phyloP scores from a whole-genome alignment of 345 rosid genomes.

The Tarenaya hassleriana region DNA sequence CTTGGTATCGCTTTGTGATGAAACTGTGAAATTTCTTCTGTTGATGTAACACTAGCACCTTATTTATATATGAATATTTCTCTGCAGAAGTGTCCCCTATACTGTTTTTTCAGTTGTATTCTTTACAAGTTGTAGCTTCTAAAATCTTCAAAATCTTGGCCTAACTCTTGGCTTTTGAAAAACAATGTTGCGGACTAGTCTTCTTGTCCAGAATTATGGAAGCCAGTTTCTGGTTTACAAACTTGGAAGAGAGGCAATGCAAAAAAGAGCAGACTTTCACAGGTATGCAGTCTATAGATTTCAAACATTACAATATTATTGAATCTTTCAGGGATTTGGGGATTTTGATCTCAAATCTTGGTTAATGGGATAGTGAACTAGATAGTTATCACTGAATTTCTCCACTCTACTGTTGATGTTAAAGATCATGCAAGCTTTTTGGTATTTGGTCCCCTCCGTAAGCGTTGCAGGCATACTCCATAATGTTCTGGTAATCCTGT shows the following conservation, averaged over 20 bases:
- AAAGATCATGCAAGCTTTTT: slow-evolving; percentile 38
- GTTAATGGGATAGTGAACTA: slow-evolving; percentile 22
- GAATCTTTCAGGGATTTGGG: slow-evolving; percentile 1
- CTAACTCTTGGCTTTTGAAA: background rate
- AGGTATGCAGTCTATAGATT: too few relatives aligned
- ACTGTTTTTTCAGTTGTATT: background rate
- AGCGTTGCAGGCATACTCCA: slow-evolving; percentile 49
- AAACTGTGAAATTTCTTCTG: background rate
- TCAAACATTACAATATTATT: slow-evolving; percentile 5
- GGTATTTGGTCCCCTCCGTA: slow-evolving; percentile 41
- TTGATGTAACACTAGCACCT: background rate
- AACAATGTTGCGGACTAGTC: background rate
- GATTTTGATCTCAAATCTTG: slow-evolving; percentile 12
- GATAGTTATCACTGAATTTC: slow-evolving; percentile 18
- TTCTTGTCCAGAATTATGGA: slow-evolving; percentile 5
- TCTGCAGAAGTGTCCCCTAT: background rate
- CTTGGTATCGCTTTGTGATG: background rate
- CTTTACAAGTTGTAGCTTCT: background rate
- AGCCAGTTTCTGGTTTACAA: background rate
- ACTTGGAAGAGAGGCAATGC: background rate
- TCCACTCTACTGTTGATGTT: slow-evolving; percentile 22
- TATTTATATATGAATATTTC: background rate
- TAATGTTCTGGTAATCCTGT: slow-evolving; percentile 50
- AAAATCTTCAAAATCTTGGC: slow-evolving; percentile 5
- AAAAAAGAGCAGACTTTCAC: background rate